phyloP scores from a whole-genome alignment of 805 yeast genomes.

The Sugiyamaella chiloensis region DNA sequence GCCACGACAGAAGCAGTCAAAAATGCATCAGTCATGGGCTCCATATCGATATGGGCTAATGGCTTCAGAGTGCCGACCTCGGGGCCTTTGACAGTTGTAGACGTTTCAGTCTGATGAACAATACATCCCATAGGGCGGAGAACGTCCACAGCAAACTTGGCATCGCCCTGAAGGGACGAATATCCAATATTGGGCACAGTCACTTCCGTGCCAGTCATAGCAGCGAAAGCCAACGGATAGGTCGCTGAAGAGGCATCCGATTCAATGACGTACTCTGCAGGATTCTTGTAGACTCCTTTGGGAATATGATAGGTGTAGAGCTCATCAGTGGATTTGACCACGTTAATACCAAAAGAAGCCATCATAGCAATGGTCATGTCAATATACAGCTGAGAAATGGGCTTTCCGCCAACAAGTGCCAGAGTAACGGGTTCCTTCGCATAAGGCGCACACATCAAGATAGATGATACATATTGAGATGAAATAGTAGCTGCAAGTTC shows the following conservation, averaged over 20 bases:
- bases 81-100: conserved; percentile 93
- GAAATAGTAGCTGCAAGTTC: conserved; percentile 95
- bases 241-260: conserved; percentile 98
- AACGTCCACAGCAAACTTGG: conserved; percentile 91
- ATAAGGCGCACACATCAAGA: conserved; percentile 96
- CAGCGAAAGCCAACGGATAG: conserved; percentile 96
- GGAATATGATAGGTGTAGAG: conserved; percentile 89
- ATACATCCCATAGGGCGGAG: conserved; percentile 91
- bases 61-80: conserved; percentile 65
- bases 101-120: conserved; percentile 75
- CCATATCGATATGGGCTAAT: conserved; percentile 84
- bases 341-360: conserved; percentile 82
- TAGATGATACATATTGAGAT: conserved; percentile 94
- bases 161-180: conserved; percentile 92
- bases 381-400: conserved; percentile 91
- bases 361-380: conserved; percentile 97
- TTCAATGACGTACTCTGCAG: conserved; percentile 82
- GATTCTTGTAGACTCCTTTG: conserved; percentile 73
- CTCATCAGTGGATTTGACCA: conserved; percentile 64
- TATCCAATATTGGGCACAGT: conserved; percentile 94
- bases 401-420: conserved; percentile 91
- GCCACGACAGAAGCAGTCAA: conserved; percentile 96
- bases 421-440: conserved; percentile 85
- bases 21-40: conserved; percentile 99
- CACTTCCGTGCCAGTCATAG: conserved; percentile 88